phyloP scores from a whole-genome alignment of 257 asterid species.

The Ajuga chamaepitys region DNA sequence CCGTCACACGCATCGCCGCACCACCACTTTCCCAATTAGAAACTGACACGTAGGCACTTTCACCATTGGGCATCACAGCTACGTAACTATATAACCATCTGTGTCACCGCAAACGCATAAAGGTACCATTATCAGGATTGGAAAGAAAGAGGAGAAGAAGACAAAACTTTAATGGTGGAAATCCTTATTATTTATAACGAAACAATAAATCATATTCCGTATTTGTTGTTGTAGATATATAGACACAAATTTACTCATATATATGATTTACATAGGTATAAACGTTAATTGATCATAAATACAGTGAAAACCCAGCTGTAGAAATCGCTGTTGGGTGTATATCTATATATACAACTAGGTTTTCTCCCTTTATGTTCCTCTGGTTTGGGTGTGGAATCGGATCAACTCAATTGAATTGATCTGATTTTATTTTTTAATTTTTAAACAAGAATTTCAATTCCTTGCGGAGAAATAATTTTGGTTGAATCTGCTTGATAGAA shows the following conservation, averaged over 20 bases:
- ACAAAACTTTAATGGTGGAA: neutral
- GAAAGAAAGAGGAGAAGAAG: neutral
- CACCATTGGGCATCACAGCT: neutral
- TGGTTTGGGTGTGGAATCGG: constrained; percentile 13
- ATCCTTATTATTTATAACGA: neutral
- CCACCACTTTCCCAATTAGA: neutral
- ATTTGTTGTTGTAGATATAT: neutral
- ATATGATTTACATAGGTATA: neutral
- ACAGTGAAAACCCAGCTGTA: neutral
- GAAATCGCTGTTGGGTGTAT: neutral
- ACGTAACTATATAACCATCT: constrained; percentile 6
- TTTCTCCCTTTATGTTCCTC: neutral
- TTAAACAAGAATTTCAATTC: neutral
- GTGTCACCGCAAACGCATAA: constrained; percentile 6
- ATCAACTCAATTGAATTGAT: constrained; percentile 16
- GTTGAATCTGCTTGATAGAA: constrained; percentile 41
- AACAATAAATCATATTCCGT: neutral
- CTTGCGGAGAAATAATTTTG: constrained; percentile 5
- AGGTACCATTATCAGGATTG: constrained; percentile 8
- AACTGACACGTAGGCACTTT: neutral
- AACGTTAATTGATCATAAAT: neutral
- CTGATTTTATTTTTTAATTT: neutral
- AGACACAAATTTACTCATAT: neutral
- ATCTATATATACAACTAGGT: neutral
- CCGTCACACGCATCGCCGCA: neutral